A percentile compares a stretch with the other conserved stretches of the same genome.
Evolutionary conservation across 1,284 basidiomycete genomes (phyloP).

Genomic region (Trametes versicolor): DNA sequence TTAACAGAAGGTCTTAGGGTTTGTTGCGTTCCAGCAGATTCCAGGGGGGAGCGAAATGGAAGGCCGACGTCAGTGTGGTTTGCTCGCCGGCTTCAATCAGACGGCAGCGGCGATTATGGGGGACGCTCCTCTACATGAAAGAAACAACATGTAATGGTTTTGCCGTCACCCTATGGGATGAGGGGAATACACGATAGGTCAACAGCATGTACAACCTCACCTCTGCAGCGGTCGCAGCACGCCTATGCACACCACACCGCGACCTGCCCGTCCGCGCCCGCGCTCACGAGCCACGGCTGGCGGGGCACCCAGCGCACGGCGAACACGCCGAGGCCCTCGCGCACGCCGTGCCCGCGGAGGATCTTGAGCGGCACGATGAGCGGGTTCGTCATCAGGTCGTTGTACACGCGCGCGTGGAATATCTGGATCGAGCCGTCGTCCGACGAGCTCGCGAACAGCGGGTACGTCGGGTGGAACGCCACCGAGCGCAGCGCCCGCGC

Average conservation of each 20-base stretch:
- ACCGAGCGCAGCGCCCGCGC: constrained; percentile 91
- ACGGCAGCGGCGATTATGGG: constrained; percentile 4
- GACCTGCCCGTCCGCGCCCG: constrained; percentile 92
- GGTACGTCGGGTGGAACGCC: constrained; percentile 93
- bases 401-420: constrained; percentile 96
- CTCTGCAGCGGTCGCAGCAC: background rate
- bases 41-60: no score
- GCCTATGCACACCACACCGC: constrained; percentile 85
- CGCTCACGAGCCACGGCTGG: constrained; percentile 94
- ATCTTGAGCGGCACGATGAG: constrained; percentile 98
- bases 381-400: constrained; percentile 94
- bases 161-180: background rate
- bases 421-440: constrained; percentile 98
- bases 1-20: background rate
- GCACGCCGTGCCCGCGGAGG: constrained; percentile 87
- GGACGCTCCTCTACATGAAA: background rate
- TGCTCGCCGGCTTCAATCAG: constrained; percentile 8
- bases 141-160: no score
- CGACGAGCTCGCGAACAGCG: constrained; percentile 94
- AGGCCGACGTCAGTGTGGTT: constrained; percentile 8
- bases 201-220: background rate
- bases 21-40: background rate
- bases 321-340: constrained; percentile 90
- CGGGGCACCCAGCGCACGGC: constrained; percentile 90
- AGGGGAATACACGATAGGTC: background rate